Evolutionary conservation across 1,284 basidiomycete genomes (phyloP).

Genomic region (Tilletiopsis washingtonensis): DNA sequence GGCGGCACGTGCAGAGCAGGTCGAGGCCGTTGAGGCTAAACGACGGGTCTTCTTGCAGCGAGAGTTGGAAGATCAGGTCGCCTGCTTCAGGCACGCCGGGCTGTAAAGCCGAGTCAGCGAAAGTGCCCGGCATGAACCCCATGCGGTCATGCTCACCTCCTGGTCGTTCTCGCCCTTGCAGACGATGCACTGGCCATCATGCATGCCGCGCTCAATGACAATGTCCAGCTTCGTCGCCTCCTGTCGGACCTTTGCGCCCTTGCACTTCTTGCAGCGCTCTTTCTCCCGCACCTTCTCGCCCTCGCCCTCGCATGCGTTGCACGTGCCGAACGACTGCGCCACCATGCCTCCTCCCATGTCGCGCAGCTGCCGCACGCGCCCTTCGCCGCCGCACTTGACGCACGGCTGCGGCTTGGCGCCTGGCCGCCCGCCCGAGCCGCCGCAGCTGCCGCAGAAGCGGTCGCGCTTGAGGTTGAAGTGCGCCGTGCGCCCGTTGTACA

Average conservation of each 20-base stretch:
- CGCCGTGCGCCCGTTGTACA: conserved; percentile 83
- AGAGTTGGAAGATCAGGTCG: conserved; percentile 70
- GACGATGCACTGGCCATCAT: conserved; percentile 74
- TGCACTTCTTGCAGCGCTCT: conserved; percentile 93
- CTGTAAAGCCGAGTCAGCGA: neutral
- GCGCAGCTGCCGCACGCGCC: conserved; percentile 58
- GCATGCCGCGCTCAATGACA: conserved; percentile 76
- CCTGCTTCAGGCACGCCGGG: conserved; percentile 19
- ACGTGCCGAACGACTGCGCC: conserved; percentile 54
- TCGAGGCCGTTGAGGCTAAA: conserved; percentile 75
- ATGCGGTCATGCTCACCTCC: conserved; percentile 50
- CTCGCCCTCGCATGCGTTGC: conserved; percentile 69
- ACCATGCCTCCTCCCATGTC: conserved; percentile 46
- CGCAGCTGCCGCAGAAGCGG: conserved; percentile 67
- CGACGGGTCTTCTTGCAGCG: conserved; percentile 61
- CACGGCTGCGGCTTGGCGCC: conserved; percentile 74
- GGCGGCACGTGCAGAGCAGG: conserved; percentile 60
- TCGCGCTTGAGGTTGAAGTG: conserved; percentile 84
- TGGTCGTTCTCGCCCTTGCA: conserved; percentile 84
- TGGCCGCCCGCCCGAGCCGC: conserved; percentile 76
- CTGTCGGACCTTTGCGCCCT: conserved; percentile 72
- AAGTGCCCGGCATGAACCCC: neutral
- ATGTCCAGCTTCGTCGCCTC: conserved; percentile 62
- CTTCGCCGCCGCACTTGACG: conserved; percentile 73
- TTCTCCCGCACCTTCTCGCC: conserved; percentile 79